Conservation (phyloP, 2,329 filamentous ascomycete genomes). For the Xylaria sp. region DNA sequence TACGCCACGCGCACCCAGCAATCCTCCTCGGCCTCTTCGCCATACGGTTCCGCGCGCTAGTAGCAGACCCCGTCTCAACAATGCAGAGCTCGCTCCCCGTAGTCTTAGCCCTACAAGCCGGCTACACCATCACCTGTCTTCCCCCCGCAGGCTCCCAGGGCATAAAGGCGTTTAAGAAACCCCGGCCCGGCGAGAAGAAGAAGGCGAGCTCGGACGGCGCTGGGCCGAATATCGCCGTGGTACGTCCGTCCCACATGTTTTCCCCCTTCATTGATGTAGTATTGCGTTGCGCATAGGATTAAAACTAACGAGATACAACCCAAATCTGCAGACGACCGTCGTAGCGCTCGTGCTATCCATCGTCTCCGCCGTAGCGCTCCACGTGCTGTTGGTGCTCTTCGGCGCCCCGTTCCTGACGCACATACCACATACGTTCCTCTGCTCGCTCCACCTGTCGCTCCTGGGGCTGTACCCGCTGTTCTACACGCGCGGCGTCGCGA, state of each 20-base stretch:
- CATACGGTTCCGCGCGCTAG: constrained; percentile 72
- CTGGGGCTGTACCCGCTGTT: constrained; percentile 83
- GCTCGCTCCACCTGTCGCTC: constrained; percentile 82
- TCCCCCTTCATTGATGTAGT: background rate
- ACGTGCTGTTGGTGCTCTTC: constrained; percentile 81
- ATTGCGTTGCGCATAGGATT: background rate
- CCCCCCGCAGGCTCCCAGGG: constrained; percentile 66
- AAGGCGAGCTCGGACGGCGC: constrained; percentile 56
- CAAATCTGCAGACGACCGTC: constrained; percentile 71
- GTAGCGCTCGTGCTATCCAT: constrained; percentile 70
- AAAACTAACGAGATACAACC: constrained; percentile 25
- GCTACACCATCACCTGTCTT: constrained; percentile 71
- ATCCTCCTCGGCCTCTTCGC: constrained; percentile 73
- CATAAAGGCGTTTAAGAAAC: constrained; percentile 59
- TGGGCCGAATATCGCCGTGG: constrained; percentile 59
- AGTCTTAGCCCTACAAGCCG: constrained; percentile 71
- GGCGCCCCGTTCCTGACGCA: constrained; percentile 91
- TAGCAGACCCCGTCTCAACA: constrained; percentile 74
- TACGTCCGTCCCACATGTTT: constrained; percentile 49
- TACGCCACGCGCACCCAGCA: constrained; percentile 75
- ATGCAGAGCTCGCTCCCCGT: constrained; percentile 71
- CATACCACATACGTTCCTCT: constrained; percentile 79
- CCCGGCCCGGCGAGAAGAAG: constrained; percentile 65
- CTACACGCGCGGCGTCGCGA: constrained; percentile 85
- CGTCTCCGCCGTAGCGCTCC: constrained; percentile 52